phyloP scores from a whole-genome alignment of 176 grass and related monocot species.

The Lolium multiflorum region DNA sequence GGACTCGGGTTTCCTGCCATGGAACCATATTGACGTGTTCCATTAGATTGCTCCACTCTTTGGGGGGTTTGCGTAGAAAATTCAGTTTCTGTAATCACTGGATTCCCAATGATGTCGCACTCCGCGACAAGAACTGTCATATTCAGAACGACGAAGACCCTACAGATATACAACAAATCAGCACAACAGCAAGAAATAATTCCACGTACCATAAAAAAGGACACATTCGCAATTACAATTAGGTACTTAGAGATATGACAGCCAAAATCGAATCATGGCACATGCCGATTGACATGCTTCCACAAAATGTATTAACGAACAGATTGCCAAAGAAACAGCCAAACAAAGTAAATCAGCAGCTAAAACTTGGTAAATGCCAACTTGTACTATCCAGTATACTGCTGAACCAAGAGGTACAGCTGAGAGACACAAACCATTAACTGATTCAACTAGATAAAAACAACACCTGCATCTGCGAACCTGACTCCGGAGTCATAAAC shows the following conservation, averaged over 20 bases:
- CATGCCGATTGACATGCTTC: neutral
- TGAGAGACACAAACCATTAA: constrained; percentile 23
- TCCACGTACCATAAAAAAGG: neutral
- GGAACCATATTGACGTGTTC: constrained; percentile 47
- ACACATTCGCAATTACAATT: constrained; percentile 9
- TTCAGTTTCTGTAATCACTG: constrained; percentile 42
- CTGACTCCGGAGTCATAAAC: neutral
- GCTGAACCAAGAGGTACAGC: constrained; percentile 5
- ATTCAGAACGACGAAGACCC: constrained; percentile 80
- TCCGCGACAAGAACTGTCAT: constrained; percentile 67
- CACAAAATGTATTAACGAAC: neutral
- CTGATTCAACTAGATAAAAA: constrained; percentile 8
- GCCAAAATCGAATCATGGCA: neutral
- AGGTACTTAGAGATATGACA: neutral
- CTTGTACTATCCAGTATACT: neutral
- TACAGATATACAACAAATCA: constrained; percentile 54
- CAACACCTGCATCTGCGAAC: neutral
- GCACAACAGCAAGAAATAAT: constrained; percentile 31
- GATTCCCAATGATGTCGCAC: constrained; percentile 69
- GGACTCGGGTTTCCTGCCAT: constrained; percentile 39
- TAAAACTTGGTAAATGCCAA: neutral
- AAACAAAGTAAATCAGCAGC: neutral
- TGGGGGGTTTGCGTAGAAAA: constrained; percentile 24
- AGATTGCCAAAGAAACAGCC: neutral
- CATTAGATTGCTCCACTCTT: constrained; percentile 48